Conservation (phyloP, 805 yeast genomes). For the Schwanniomyces occidentalis region DNA sequence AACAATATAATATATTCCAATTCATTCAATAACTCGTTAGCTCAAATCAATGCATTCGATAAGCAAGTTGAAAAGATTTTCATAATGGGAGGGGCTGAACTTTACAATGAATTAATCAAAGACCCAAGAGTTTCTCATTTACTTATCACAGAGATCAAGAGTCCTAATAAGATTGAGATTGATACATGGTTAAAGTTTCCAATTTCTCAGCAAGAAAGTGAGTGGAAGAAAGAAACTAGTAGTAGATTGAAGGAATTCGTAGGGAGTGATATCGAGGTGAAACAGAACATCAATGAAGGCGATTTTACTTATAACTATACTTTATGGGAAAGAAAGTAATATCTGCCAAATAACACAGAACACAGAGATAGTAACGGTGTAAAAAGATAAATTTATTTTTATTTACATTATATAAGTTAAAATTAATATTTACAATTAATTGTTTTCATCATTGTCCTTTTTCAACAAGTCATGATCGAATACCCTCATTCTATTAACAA, state of each 20-base stretch:
- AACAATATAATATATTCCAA: slow-evolving; percentile 28
- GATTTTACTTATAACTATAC: slow-evolving; percentile 58
- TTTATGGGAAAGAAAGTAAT: slow-evolving; percentile 46
- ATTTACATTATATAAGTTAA: slow-evolving; percentile 2
- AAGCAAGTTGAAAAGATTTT: slow-evolving; percentile 57
- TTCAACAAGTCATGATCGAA: slow-evolving; percentile 25
- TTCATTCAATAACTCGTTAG: slow-evolving; percentile 27
- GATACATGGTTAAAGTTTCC: slow-evolving; percentile 66
- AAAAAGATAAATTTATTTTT: too few relatives aligned
- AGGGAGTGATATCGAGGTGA: slow-evolving; percentile 26
- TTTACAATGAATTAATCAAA: slow-evolving; percentile 60
- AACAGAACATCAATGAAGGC: slow-evolving; percentile 38
- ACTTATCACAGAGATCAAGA: slow-evolving; percentile 66
- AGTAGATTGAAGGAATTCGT: slow-evolving; percentile 39
- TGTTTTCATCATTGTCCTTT: not conserved
- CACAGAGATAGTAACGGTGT: too few relatives aligned
- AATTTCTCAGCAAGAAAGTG: slow-evolving; percentile 13
- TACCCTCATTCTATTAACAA: slow-evolving; percentile 53
- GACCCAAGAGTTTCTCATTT: slow-evolving; percentile 51
- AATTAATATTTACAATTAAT: slow-evolving; percentile 5
- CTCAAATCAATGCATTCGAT: slow-evolving; percentile 10
- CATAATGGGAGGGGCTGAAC: slow-evolving; percentile 91
- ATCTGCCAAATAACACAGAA: too few relatives aligned
- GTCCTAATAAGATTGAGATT: slow-evolving; percentile 47
- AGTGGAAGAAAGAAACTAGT: slow-evolving; percentile 38